phyloP scores from a whole-genome alignment of 1,284 basidiomycete species.

The Malassezia dermatis region DNA sequence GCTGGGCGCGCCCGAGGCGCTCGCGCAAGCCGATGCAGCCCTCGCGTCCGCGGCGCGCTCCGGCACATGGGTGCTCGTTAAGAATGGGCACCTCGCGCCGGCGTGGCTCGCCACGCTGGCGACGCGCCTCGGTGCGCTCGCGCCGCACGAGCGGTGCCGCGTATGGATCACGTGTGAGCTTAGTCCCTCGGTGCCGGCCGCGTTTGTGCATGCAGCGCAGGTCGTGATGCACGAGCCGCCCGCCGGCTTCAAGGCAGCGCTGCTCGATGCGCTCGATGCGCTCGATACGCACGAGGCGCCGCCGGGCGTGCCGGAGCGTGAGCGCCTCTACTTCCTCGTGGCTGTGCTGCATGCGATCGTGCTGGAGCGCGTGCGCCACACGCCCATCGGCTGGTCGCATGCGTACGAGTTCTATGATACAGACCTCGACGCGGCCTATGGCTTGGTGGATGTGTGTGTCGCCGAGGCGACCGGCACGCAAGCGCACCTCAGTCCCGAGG shows the following conservation, averaged over 20 bases:
- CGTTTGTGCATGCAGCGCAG: constrained; percentile 38
- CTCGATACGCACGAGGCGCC: constrained; percentile 13
- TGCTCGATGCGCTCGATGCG: constrained; percentile 36
- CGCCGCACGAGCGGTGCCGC: constrained; percentile 37
- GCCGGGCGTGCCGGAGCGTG: constrained; percentile 34
- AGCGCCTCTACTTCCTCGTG: constrained; percentile 39
- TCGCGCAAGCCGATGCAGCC: constrained; percentile 40
- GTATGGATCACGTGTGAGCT: constrained; percentile 46
- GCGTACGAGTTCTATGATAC: constrained; percentile 47
- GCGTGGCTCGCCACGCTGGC: constrained; percentile 43
- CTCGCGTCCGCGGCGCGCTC: constrained; percentile 35
- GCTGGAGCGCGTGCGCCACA: constrained; percentile 41
- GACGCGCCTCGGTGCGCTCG: constrained; percentile 39
- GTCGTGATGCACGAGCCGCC: constrained; percentile 47
- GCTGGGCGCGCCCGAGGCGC: constrained; percentile 45
- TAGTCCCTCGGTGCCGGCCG: constrained; percentile 38
- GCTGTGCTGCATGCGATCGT: constrained; percentile 44
- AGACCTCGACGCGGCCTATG: constrained; percentile 39
- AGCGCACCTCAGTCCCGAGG: constrained; percentile 37
- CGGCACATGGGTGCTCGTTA: constrained; percentile 44
- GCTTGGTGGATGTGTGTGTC: constrained; percentile 42
- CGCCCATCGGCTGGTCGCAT: constrained; percentile 43
- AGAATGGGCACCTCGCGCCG: constrained; percentile 45
- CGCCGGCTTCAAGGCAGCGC: constrained; percentile 42
- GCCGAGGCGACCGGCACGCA: constrained; percentile 26